These are phyloP conservation scores for Aspergillus wentii DNA, from an alignment of 495 filamentous ascomycete species.

Conservation along the genomic window DNA sequence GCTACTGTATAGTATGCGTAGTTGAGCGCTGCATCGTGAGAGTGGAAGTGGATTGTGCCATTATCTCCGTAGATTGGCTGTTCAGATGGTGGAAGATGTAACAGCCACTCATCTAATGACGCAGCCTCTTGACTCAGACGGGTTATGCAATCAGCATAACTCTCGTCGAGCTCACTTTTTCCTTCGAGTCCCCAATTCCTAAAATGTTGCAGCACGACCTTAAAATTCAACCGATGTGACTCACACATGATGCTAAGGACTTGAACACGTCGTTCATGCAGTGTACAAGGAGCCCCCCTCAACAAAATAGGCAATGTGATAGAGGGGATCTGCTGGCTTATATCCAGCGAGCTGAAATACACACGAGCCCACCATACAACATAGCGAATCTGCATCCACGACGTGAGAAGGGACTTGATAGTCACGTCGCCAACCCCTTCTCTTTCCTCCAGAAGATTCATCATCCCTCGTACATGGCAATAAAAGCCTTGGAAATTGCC, in stretches of 20 bases:
- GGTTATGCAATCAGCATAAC: no score
- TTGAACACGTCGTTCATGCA: conserved; percentile 13
- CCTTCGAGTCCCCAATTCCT: conserved; percentile 9
- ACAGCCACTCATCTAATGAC: conserved; percentile 17
- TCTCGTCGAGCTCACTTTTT: background rate
- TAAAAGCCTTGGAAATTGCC: conserved; percentile 24
- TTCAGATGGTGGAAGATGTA: conserved; percentile 12
- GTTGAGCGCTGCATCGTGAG: conserved; percentile 23
- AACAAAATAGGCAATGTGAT: conserved; percentile 6
- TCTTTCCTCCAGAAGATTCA: background rate
- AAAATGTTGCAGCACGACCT: conserved; percentile 9
- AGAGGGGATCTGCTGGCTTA: conserved; percentile 10
- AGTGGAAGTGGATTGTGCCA: conserved; percentile 13
- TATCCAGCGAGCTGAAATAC: conserved; percentile 18
- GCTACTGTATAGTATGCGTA: conserved; percentile 22
- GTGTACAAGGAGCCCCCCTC: conserved; percentile 2
- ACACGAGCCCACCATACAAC: conserved; percentile 25
- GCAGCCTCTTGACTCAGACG: conserved; percentile 7
- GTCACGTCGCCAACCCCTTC: background rate
- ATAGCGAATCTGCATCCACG: conserved; percentile 19
- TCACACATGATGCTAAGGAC: conserved; percentile 26
- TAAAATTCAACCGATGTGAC: conserved; percentile 22
- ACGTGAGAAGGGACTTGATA: conserved; percentile 10
- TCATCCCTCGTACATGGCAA: conserved; percentile 18
- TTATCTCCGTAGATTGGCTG: conserved; percentile 9